Conservation (phyloP, 2,329 filamentous ascomycete species). For the Fonsecaea monophora region DNA sequence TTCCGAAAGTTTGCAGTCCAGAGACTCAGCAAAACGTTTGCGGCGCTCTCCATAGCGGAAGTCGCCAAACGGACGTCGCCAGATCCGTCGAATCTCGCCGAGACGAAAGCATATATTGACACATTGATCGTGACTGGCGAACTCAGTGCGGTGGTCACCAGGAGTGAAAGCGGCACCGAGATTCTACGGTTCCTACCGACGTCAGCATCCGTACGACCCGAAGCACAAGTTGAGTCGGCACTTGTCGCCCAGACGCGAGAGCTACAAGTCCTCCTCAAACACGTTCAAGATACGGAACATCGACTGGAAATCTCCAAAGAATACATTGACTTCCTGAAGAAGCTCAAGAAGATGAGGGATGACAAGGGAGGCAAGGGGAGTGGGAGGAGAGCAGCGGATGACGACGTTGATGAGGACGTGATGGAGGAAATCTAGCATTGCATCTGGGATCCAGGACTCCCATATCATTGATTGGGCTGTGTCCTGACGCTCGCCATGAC, state of each 20-base stretch:
- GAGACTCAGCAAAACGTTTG: slow-evolving; percentile 75
- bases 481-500: not conserved
- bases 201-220: slow-evolving; percentile 46
- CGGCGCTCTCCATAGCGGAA: slow-evolving; percentile 63
- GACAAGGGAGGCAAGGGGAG: slow-evolving; percentile 32
- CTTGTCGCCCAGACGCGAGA: slow-evolving; percentile 59
- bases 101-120: slow-evolving; percentile 47
- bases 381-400: slow-evolving; percentile 17
- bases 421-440: slow-evolving; percentile 39
- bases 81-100: slow-evolving; percentile 39
- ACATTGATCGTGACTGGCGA: slow-evolving; percentile 59
- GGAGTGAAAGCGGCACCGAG: slow-evolving; percentile 47
- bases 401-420: slow-evolving; percentile 41
- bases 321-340: slow-evolving; percentile 62
- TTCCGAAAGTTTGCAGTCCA: slow-evolving; percentile 79
- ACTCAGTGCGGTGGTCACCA: slow-evolving; percentile 59
- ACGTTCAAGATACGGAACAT: slow-evolving; percentile 62
- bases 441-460: not conserved
- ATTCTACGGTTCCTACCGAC: slow-evolving; percentile 62
- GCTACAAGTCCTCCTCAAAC: slow-evolving; percentile 58
- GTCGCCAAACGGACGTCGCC: slow-evolving; percentile 48
- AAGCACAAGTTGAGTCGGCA: slow-evolving; percentile 48
- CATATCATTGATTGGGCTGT: not conserved
- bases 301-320: slow-evolving; percentile 65
- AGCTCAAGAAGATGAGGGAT: slow-evolving; percentile 50